Evolutionary conservation across 2,329 filamentous ascomycete genomes (phyloP).

Genomic region (Venturia carpophila): DNA sequence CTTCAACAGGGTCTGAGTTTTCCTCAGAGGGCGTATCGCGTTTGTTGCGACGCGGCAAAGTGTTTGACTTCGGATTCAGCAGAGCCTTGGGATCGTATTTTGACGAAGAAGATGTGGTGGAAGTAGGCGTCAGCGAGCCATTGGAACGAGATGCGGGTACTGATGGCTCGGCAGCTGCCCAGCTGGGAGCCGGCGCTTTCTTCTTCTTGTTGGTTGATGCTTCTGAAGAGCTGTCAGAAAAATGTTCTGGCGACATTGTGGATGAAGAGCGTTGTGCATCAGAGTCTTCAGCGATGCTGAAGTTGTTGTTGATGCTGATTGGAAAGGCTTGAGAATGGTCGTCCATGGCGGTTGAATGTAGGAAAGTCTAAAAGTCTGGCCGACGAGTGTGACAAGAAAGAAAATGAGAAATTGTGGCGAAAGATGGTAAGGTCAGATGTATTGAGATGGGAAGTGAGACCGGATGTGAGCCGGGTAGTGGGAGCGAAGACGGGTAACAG

Average conservation of each 20-base stretch:
- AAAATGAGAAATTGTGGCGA: background rate
- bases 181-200: slow-evolving; percentile 1
- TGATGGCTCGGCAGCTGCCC: background rate
- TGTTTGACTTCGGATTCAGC: background rate
- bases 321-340: background rate
- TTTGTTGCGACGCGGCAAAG: background rate
- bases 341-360: background rate
- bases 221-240: slow-evolving; percentile 1
- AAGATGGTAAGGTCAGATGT: background rate
- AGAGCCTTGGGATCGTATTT: background rate
- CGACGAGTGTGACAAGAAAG: background rate
- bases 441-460: background rate
- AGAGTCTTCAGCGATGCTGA: slow-evolving; percentile 2
- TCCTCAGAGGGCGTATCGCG: background rate
- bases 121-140: slow-evolving; percentile 4
- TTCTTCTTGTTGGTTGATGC: background rate
- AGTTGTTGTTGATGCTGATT: background rate
- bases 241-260: background rate
- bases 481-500: background rate
- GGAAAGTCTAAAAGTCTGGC: background rate
- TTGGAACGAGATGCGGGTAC: slow-evolving; percentile 1
- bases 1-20: background rate
- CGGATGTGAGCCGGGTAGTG: background rate
- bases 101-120: background rate
- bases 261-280: background rate